These are phyloP conservation scores for Rhynchosporium secalis DNA, from an alignment of 2,329 filamentous ascomycete species.

Conservation along the genomic window DNA sequence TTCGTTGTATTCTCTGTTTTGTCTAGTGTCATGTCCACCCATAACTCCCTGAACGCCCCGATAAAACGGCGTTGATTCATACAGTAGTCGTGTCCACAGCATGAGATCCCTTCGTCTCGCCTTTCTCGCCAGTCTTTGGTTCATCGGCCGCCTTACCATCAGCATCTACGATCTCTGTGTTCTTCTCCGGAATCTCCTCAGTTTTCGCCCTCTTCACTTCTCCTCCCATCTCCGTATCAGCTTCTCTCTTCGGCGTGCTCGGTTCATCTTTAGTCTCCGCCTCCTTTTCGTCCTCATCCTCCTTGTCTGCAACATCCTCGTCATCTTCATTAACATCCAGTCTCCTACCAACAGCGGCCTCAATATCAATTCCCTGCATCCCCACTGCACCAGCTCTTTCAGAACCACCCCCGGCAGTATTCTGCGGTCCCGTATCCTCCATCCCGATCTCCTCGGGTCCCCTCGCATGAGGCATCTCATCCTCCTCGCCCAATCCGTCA, in stretches of 20 bases:
- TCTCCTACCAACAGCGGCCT: conserved; percentile 60
- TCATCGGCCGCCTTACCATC: conserved; percentile 30
- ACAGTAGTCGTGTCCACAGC: conserved; percentile 27
- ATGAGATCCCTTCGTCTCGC: conserved; percentile 28
- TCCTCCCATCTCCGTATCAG: conserved; percentile 40
- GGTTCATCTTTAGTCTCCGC: conserved; percentile 50
- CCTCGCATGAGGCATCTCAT: conserved; percentile 75
- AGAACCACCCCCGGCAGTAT: conserved; percentile 35
- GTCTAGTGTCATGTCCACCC: background rate
- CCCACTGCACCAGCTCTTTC: conserved; percentile 44
- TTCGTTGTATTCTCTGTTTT: background rate
- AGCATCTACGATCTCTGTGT: conserved; percentile 22
- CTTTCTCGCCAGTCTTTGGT: conserved; percentile 22
- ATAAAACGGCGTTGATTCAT: conserved; percentile 14
- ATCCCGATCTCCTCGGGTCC: conserved; percentile 84
- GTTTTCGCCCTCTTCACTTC: conserved; percentile 53
- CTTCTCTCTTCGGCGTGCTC: conserved; percentile 26
- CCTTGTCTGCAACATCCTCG: conserved; percentile 43
- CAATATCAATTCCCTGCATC: conserved; percentile 58
- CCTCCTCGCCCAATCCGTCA: conserved; percentile 49
- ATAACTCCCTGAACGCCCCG: background rate
- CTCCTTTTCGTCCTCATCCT: conserved; percentile 42
- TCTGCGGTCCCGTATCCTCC: conserved; percentile 79
- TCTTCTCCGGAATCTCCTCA: conserved; percentile 34
- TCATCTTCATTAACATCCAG: conserved; percentile 36